Conservation (phyloP, 208 protist species). For the Crithidia thermophila region DNA sequence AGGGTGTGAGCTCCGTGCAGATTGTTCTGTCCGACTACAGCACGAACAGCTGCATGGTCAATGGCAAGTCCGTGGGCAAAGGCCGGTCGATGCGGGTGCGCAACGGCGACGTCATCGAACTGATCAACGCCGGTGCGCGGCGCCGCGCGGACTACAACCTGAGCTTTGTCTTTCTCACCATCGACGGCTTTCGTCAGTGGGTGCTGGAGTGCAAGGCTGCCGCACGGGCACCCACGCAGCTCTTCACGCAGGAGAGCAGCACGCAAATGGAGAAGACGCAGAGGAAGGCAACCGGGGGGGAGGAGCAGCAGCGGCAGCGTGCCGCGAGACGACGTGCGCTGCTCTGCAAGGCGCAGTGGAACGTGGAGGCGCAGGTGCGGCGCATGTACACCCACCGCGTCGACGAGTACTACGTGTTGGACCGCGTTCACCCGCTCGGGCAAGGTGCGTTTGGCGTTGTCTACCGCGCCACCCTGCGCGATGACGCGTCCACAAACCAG, state of each 20-base stretch:
- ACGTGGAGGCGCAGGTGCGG: slow-evolving; percentile 42
- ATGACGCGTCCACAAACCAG: background rate
- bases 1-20: background rate
- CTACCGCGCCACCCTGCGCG: slow-evolving; percentile 38
- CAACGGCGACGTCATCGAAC: slow-evolving; percentile 42
- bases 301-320: background rate
- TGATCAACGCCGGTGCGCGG: slow-evolving; percentile 47
- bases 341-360: slow-evolving; percentile 43
- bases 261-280: background rate
- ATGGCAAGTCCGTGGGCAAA: slow-evolving; percentile 41
- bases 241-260: background rate
- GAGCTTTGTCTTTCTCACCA: slow-evolving; percentile 32
- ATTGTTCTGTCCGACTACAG: slow-evolving; percentile 56
- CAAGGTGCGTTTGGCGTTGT: slow-evolving; percentile 53
- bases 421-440: slow-evolving; percentile 36
- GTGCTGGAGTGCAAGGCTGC: slow-evolving; percentile 3
- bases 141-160: slow-evolving; percentile 54
- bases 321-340: slow-evolving; percentile 25
- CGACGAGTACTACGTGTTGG: slow-evolving; percentile 50
- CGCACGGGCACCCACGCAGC: background rate
- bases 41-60: slow-evolving; percentile 58
- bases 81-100: slow-evolving; percentile 24
- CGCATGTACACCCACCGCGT: slow-evolving; percentile 55
- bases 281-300: background rate
- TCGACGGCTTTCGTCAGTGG: slow-evolving; percentile 31